These are phyloP conservation scores for Cicer arietinum DNA, from an alignment of 306 rosid genomes.

Conservation along the genomic window DNA sequence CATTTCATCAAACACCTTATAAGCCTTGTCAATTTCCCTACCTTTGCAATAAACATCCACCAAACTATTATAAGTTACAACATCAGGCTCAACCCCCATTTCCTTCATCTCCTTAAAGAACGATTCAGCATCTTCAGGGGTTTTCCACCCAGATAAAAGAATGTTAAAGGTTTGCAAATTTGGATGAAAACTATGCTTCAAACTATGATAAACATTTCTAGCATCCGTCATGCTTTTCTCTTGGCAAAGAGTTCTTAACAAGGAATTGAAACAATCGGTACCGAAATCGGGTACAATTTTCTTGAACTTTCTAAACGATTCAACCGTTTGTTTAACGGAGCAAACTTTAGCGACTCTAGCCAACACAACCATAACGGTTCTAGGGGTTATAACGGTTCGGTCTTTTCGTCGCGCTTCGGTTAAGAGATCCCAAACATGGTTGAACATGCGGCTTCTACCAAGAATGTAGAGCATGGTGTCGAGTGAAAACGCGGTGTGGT, in stretches of 20 bases:
- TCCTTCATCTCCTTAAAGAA: conserved; percentile 84
- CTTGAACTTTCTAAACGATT: conserved; percentile 73
- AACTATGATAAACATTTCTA: conserved; percentile 81
- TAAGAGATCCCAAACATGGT: conserved; percentile 63
- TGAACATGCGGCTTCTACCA: conserved; percentile 76
- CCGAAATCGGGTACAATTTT: conserved; percentile 68
- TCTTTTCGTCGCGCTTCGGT: conserved; percentile 57
- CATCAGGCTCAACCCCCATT: conserved; percentile 76
- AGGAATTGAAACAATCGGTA: conserved; percentile 66
- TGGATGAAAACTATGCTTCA: conserved; percentile 71
- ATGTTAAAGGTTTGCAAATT: conserved; percentile 83
- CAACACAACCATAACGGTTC: conserved; percentile 80
- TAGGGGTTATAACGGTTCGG: conserved; percentile 55
- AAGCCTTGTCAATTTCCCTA: conserved; percentile 72
- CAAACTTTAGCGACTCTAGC: conserved; percentile 82
- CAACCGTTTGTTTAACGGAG: conserved; percentile 82
- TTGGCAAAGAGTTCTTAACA: conserved; percentile 86
- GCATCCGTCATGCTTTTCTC: conserved; percentile 96
- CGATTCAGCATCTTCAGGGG: conserved; percentile 77
- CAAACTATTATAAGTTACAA: conserved; percentile 81
- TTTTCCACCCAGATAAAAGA: conserved; percentile 88
- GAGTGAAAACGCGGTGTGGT: conserved; percentile 67
- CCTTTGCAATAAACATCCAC: conserved; percentile 84
- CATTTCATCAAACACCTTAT: conserved; percentile 76
- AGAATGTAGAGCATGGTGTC: conserved; percentile 84